A percentile compares a stretch with the other conserved stretches of the same genome.
Conservation (phyloP, 176 grass and related monocot species). For the Leersia perrieri region DNA sequence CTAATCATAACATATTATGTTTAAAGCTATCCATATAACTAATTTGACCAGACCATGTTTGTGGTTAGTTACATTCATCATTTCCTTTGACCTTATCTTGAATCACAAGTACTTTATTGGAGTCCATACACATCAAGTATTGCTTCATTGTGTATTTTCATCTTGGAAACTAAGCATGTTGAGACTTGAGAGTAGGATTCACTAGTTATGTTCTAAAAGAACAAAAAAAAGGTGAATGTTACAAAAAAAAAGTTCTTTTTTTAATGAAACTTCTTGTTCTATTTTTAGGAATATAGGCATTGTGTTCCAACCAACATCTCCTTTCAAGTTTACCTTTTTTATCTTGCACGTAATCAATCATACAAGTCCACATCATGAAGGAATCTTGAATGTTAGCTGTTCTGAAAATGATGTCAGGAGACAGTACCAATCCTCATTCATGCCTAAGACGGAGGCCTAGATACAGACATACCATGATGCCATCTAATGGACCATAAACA, state of each 20-base stretch:
- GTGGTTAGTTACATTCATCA: neutral
- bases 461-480: neutral
- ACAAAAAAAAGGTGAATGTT: neutral
- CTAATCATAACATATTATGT: neutral
- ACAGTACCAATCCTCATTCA: neutral
- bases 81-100: neutral
- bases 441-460: too few species aligned
- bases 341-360: neutral
- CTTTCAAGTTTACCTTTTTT: neutral
- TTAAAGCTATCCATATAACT: neutral
- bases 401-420: slow-evolving; percentile 14
- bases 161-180: neutral
- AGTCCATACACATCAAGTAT: neutral
- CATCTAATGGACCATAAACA: neutral
- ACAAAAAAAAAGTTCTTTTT: neutral
- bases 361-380: neutral
- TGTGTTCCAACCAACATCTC: neutral
- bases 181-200: neutral
- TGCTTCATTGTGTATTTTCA: neutral
- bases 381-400: neutral
- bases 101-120: slow-evolving; percentile 13
- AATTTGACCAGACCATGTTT: neutral
- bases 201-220: neutral
- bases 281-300: neutral
- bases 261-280: neutral